Evolutionary conservation across 2,329 filamentous ascomycete genomes (phyloP), one percentile per base, ranked within the genome.

Genomic region (Zymoseptoria passerinii): DNA sequence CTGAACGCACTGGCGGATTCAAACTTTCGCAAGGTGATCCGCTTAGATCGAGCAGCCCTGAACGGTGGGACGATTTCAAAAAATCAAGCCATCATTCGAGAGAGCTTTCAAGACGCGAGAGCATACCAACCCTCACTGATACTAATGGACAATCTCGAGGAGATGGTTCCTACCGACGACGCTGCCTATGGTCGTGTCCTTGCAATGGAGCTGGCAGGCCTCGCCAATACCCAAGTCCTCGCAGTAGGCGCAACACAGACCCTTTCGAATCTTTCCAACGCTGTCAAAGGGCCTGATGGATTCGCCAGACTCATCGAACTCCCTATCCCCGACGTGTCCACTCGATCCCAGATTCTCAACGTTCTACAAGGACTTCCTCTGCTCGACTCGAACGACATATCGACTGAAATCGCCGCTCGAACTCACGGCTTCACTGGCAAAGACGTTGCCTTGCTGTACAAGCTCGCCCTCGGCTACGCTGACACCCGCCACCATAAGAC

Each of bases 351-450:
- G 28, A 95, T 96, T 10, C 73, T 96, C 20, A 80, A 83, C 28
- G 83, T 82, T 6, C 77, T 88, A 69, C 58, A 76, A 76, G 13
- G 75, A 71, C 28, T 75, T 83, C 51, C 75, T 70, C n/a, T 79
- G 76, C 8, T 76, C 76, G 51, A 61, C 27, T 60, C 65, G 13
- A 78, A 86, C 2, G 73, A 74, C 1, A 75, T 84, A 8, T 74
- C 90, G 18, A 74, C 79, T 3, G 75, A 79, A 18, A 75, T 95
- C 50, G 87, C 87, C 49, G 83, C 88, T 61, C 83, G 84, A 57
- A 95, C 92, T 0, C 91, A 96, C 68, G 92, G 92, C 3, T 96
- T 90, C 72, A 95, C 90, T 29, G 88, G 88, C 4, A 81, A 82
- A 1, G 92, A 96, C 70, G 77, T 96, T 1, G 76, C 78, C n/a